A percentile compares a stretch with the other conserved stretches of the same genome.
Conservation (phyloP, 2,329 filamentous ascomycete genomes). For the Alternaria sp. region DNA sequence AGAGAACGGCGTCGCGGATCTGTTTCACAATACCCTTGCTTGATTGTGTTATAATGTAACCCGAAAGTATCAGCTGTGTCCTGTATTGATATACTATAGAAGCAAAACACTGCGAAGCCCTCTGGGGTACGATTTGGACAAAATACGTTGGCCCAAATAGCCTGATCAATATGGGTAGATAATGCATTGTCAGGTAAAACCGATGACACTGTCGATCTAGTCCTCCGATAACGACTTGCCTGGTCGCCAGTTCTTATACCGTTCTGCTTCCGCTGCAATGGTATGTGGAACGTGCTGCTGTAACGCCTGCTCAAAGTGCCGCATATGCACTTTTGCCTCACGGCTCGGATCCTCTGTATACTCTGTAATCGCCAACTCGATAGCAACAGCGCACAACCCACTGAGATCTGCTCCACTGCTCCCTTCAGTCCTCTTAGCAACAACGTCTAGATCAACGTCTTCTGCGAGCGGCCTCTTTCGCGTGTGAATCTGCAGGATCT, state of each 20-base stretch:
- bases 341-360: slow-evolving; percentile 34
- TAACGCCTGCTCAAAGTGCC: slow-evolving; percentile 58
- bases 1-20: background rate
- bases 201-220: background rate
- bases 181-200: background rate
- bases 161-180: background rate
- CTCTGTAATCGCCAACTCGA: slow-evolving; percentile 47
- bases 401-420: slow-evolving; percentile 88
- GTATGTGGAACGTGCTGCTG: slow-evolving; percentile 53
- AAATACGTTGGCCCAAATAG: background rate
- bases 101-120: background rate
- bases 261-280: slow-evolving; percentile 54
- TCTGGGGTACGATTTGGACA: background rate
- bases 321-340: slow-evolving; percentile 51
- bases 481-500: slow-evolving; percentile 77
- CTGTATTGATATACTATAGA: background rate
- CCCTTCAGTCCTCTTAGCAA: slow-evolving; percentile 74
- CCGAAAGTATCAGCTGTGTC: background rate
- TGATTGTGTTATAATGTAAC: background rate
- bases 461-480: slow-evolving; percentile 65
- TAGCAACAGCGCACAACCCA: slow-evolving; percentile 58
- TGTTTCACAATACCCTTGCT: slow-evolving; percentile 1
- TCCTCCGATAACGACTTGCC: slow-evolving; percentile 41
- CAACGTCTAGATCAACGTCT: slow-evolving; percentile 70
- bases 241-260: slow-evolving; percentile 53